Evolutionary conservation across 768 basidiomycete genomes (phyloP), one percentile per base, ranked within the genome.

Genomic region (Termitomyces sp.): DNA sequence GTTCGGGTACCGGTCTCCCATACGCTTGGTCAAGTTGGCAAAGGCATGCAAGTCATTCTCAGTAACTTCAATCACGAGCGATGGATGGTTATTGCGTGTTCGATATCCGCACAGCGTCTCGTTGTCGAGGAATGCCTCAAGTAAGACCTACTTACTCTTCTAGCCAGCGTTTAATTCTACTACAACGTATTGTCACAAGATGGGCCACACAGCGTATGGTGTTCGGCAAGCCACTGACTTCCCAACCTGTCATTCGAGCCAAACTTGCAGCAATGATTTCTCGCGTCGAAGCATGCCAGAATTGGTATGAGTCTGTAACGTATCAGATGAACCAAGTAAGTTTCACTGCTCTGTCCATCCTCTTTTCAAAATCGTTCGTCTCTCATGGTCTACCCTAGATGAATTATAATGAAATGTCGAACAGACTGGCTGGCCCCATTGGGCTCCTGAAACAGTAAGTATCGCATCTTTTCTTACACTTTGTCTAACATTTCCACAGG

Each of bases 221-320:
- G 18, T 98, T 97, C 67, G 94, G 93, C 18, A 95, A 94, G 69
- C 90, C 91, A 20, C 77, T 94, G 56, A 81, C 81, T 56, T 76
- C 85, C 30, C 91, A 95, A 68, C 81, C 95, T 8, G 95, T 97
- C 65, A 89, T 98, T 63, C 84, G 95, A 18, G 76, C 88, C 33
- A 96, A 95, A 74, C 81, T 98, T 46, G 92, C 91, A 22, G 72
- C 74, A 50, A 97, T 98, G 93, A 95, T 98, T 50, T 86, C 91
- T 58, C 87, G 93, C 42, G 82, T 95, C 44, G 95, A 98, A 74
- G 82, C 80, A 20, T 85, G 78, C 60, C 95, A 96, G 68, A 86
- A 86, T 51, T 97, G 93, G 93, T 81, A 95, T 12, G 95, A 98
- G 77, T 82, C 78, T 22, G 77, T 97, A 55, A 97, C 94, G 2